These are phyloP conservation scores for Boletus pseudo-olivaceus DNA, from an alignment of 768 basidiomycete genomes.

Conservation along the genomic window DNA sequence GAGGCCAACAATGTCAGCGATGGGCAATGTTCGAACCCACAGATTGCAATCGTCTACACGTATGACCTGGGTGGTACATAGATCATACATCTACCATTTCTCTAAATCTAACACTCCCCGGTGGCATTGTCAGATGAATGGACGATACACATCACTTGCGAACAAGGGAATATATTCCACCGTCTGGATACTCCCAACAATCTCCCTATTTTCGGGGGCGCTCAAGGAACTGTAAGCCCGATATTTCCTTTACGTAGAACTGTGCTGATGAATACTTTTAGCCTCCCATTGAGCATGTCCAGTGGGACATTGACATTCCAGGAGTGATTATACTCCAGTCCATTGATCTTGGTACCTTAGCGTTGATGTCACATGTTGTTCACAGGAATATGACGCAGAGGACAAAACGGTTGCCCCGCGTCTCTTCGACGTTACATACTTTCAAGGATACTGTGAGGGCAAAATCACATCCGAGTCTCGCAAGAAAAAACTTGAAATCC, in stretches of 20 bases:
- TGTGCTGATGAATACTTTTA: not conserved
- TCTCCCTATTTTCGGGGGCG: constrained; percentile 19
- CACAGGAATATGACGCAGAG: constrained; percentile 22
- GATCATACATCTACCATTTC: not conserved
- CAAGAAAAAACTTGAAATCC: constrained; percentile 21
- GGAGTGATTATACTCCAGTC: not conserved
- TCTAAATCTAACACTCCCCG: not conserved
- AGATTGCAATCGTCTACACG: constrained; percentile 24
- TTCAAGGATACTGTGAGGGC: constrained; percentile 24
- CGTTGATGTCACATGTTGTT: not conserved
- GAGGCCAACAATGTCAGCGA: constrained; percentile 20
- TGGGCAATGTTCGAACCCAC: constrained; percentile 22
- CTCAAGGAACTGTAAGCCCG: constrained; percentile 20
- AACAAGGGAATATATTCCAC: constrained; percentile 11
- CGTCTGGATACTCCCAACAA: constrained; percentile 9
- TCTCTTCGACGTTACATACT: constrained; percentile 21
- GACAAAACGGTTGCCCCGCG: constrained; percentile 20
- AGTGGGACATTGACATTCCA: not conserved
- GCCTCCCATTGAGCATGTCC: constrained; percentile 24
- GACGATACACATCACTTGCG: constrained; percentile 27
- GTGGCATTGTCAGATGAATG: constrained; percentile 17
- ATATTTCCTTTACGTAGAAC: not conserved
- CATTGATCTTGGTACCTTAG: not conserved
- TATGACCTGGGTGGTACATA: constrained; percentile 20
- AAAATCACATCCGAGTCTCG: constrained; percentile 20